These are phyloP conservation scores for Thermochaetoides thermophila DNA, from an alignment of 495 filamentous ascomycete species.

Conservation along the genomic window DNA sequence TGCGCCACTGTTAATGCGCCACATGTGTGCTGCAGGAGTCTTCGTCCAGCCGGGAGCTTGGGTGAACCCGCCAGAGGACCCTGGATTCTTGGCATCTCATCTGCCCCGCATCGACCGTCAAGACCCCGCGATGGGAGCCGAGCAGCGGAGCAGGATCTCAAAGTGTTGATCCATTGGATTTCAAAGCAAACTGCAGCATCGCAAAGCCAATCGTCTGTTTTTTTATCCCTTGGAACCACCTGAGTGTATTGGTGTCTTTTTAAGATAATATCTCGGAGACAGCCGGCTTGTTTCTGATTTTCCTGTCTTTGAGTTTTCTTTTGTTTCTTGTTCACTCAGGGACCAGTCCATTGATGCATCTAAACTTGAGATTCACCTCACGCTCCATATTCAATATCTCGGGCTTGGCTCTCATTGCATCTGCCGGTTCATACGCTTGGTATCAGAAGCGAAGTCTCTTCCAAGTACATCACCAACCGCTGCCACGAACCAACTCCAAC, in stretches of 20 bases:
- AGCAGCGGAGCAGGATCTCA: conserved; percentile 1
- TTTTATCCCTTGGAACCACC: not conserved
- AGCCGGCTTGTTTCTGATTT: too few species aligned
- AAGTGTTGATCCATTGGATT: conserved; percentile 23
- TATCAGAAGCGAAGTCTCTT: conserved; percentile 1
- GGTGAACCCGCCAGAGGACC: too few species aligned
- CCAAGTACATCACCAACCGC: conserved; percentile 1
- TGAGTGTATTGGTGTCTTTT: not conserved
- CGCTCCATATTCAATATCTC: conserved; percentile 9
- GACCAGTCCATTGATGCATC: conserved; percentile 5
- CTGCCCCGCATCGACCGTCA: conserved; percentile 3
- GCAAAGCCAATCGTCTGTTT: not conserved
- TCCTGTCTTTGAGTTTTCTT: too few species aligned
- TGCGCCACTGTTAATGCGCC: conserved; percentile 6
- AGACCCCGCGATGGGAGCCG: conserved; percentile 4
- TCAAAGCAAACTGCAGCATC: conserved; percentile 27
- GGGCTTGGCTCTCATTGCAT: conserved; percentile 8
- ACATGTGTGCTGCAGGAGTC: not conserved
- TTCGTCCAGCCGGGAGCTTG: too few species aligned
- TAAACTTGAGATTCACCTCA: conserved; percentile 1
- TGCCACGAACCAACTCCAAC: not conserved
- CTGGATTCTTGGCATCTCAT: conserved; percentile 1
- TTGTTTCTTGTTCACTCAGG: not conserved
- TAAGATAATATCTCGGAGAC: too few species aligned
- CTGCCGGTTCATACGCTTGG: conserved; percentile 11